Evolutionary conservation across 2,329 filamentous ascomycete species (phyloP).

Genomic region (Colletotrichum acutatum): DNA sequence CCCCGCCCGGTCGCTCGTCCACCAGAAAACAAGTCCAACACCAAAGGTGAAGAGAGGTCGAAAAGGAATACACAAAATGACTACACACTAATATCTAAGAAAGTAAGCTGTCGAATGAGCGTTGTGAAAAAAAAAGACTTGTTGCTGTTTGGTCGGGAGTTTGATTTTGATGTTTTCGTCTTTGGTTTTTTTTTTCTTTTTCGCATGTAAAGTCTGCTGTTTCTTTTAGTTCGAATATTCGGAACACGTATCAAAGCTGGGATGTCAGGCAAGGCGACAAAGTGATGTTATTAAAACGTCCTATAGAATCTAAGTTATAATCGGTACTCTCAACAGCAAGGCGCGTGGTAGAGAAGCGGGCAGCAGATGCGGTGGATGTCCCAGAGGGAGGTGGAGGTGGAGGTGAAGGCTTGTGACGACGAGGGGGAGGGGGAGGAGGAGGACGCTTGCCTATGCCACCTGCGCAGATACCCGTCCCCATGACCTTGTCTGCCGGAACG

Average conservation of each 20-base stretch:
- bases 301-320: conserved; percentile 32
- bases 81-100: not conserved
- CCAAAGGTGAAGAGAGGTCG: not conserved
- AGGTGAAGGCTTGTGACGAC: conserved; percentile 10
- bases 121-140: not conserved
- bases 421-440: conserved; percentile 20
- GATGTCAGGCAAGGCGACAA: conserved; percentile 17
- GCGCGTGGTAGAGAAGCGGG: conserved; percentile 5
- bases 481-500: conserved; percentile 31
- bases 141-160: not conserved
- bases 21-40: not conserved
- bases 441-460: conserved; percentile 32
- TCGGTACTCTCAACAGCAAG: conserved; percentile 30
- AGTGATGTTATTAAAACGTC: conserved; percentile 33
- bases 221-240: not conserved
- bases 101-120: not conserved
- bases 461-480: conserved; percentile 30
- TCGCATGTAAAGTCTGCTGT: not conserved
- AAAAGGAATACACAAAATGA: not conserved
- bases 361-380: not conserved
- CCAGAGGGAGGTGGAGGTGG: not conserved
- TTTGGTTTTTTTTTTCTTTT: not conserved
- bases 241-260: not conserved
- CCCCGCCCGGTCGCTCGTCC: not conserved
- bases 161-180: not conserved